Evolutionary conservation across 2,329 filamentous ascomycete species (phyloP), one percentile per base, ranked within the genome.

Genomic region (Arachnomyces sp.): DNA sequence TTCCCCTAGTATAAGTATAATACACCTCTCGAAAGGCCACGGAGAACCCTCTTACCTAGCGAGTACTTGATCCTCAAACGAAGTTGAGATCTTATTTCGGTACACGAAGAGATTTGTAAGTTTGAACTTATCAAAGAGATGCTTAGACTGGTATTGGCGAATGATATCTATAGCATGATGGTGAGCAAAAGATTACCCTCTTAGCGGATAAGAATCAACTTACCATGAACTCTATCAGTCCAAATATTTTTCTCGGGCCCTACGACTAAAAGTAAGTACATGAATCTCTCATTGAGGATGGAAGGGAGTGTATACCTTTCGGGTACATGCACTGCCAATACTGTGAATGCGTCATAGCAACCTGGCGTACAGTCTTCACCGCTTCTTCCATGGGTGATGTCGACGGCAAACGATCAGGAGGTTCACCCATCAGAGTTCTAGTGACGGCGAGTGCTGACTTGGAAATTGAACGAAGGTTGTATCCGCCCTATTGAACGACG

Each of bases 241-340:
- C 51, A 56, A 13, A 57, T 41, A 0, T 47, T 47, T 33, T 57
- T 51, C 25, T 49, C 42, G n/a, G 52, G 46, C 4, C 55, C 52
- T 21, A 46, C n/a, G 30, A 38, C 36, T 14, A 4, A n/a, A 8
- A 16, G 11, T 16, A 21, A 28, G 21, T 25, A 25, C 9, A 17
- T 18, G 14, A 16, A 21, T 17, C 21, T n/a, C 18, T 14, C 45
- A 45, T 56, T 45, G 43, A 64, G 13, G 6, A 36, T 6, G n/a
- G 15, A 14, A 17, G 11, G 4, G 31, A 18, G 18, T n/a, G 41
- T 68, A 16, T 38, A 47, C 71, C 66, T 54, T 78, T 80, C 2
- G 85, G 82, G 44, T 86, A 80, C 73, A 96, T 82, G 62, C 85
- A 94, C 46, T 86, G 78, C 92, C 92, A 98, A 60, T 86, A 92